Evolutionary conservation across 163 green algal species (phyloP).

Genomic region (Chlamydomonas reinhardtii): DNA sequence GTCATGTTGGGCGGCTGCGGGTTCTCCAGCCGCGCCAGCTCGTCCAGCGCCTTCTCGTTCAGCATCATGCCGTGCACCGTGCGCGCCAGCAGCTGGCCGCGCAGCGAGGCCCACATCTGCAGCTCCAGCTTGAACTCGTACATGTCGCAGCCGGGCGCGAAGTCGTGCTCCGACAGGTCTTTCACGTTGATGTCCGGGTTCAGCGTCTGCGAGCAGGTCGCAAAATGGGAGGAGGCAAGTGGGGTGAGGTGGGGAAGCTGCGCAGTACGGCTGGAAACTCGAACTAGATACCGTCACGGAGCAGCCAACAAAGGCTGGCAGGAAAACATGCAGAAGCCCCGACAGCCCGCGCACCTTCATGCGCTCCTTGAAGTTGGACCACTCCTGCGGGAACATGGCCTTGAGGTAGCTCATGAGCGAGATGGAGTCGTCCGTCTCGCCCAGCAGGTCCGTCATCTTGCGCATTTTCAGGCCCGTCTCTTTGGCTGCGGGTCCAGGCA

Average conservation of each 20-base stretch:
- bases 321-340: no score
- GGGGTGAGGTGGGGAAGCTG: neutral
- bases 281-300: no score
- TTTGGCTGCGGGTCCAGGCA: neutral
- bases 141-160: slow-evolving; percentile 29
- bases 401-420: slow-evolving; percentile 65
- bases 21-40: slow-evolving; percentile 62
- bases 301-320: no score
- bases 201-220: slow-evolving; percentile 26
- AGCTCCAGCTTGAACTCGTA: slow-evolving; percentile 61
- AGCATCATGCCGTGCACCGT: slow-evolving; percentile 76
- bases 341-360: slow-evolving; percentile 40
- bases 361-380: slow-evolving; percentile 66
- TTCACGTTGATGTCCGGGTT: slow-evolving; percentile 57
- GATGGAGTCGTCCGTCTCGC: slow-evolving; percentile 63
- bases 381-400: slow-evolving; percentile 59
- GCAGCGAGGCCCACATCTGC: slow-evolving; percentile 65
- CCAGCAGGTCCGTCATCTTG: slow-evolving; percentile 65
- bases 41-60: slow-evolving; percentile 58
- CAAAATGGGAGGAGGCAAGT: neutral
- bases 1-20: slow-evolving; percentile 49
- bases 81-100: slow-evolving; percentile 68
- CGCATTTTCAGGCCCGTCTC: slow-evolving; percentile 58
- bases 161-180: slow-evolving; percentile 51
- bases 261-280: neutral